Percentiles rank a stretch among this genome's conserved stretches.
phyloP scores from a whole-genome alignment of 179 eudicot genomes.

The Heliamphora pulchella region DNA sequence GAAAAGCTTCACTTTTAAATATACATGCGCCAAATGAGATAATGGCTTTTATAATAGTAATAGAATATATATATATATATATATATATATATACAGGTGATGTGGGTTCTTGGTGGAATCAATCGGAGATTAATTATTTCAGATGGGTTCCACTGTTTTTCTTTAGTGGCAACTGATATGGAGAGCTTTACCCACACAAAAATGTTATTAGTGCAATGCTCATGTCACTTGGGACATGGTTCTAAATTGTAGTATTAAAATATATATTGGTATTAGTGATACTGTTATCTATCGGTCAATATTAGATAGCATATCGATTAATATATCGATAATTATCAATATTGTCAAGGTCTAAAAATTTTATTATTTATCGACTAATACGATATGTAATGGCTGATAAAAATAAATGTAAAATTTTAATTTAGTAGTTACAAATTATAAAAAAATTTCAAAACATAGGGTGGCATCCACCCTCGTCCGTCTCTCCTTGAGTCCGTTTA shows the following conservation, averaged over 20 bases:
- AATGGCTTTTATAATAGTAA: not conserved
- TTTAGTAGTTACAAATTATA: no score
- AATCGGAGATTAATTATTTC: not conserved
- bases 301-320: no score
- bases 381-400: no score
- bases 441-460: no score
- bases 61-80: not conserved
- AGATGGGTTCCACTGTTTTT: slow-evolving; percentile 3
- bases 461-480: no score
- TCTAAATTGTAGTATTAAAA: not conserved
- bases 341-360: no score
- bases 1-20: not conserved
- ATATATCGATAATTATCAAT: no score
- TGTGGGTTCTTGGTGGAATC: slow-evolving; percentile 5
- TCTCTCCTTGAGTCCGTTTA: no score
- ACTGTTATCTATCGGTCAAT: no score
- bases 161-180: slow-evolving; percentile 3
- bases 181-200: not conserved
- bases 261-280: no score
- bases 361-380: no score
- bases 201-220: slow-evolving; percentile 10
- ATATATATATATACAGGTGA: not conserved
- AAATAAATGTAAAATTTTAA: no score
- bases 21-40: slow-evolving; percentile 7
- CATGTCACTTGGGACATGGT: not conserved